phyloP scores from a whole-genome alignment of 1,139 yeast species.

The Suhomyces bribrorum region DNA sequence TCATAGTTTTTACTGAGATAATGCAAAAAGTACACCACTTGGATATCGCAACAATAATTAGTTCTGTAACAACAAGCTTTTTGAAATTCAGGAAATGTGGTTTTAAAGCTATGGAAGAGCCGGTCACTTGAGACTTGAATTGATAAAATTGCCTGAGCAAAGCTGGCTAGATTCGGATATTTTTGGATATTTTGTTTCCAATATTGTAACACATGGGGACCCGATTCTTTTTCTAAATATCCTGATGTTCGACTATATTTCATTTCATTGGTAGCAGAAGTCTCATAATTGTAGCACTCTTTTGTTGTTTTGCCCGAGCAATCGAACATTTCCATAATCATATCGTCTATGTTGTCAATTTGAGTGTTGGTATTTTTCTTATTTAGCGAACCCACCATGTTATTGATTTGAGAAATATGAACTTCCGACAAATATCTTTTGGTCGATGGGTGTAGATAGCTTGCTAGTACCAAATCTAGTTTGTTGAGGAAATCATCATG shows the following conservation, averaged over 20 bases:
- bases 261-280: conserved; percentile 20
- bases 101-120: conserved; percentile 19
- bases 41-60: conserved; percentile 17
- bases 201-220: conserved; percentile 19
- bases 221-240: conserved; percentile 19
- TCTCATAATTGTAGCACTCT: conserved; percentile 29
- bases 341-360: conserved; percentile 23
- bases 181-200: conserved; percentile 22
- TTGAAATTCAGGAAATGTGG: conserved; percentile 15
- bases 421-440: conserved; percentile 24
- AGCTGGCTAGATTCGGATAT: conserved; percentile 19
- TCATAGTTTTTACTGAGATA: conserved; percentile 22
- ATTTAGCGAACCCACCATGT: conserved; percentile 2
- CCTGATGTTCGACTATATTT: conserved; percentile 10
- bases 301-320: conserved; percentile 30
- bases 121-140: conserved; percentile 22
- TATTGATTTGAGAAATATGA: conserved; percentile 17
- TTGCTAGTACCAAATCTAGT: conserved; percentile 21
- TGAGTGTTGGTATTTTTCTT: conserved; percentile 2
- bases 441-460: conserved; percentile 31
- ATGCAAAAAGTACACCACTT: conserved; percentile 24
- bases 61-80: conserved; percentile 9
- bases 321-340: conserved; percentile 28
- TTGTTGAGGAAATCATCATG: conserved; percentile 20
- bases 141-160: conserved; percentile 20